Evolutionary conservation across 768 basidiomycete genomes (phyloP).

Genomic region (Cyathus striatus): DNA sequence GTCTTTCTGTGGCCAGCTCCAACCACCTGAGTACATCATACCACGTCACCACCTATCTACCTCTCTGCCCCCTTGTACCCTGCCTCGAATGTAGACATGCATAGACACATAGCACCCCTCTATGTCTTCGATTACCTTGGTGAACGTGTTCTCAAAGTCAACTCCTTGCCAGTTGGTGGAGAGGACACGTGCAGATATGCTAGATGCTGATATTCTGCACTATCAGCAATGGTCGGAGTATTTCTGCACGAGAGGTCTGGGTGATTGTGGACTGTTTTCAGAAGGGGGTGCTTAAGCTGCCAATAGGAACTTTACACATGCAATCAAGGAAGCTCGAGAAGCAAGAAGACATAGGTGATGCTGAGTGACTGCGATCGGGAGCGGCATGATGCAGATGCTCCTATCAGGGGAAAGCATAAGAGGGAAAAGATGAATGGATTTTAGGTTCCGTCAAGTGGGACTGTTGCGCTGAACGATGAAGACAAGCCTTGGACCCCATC

Average conservation of each 20-base stretch:
- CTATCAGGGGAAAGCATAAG: conserved; percentile 52
- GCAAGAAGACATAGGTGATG: conserved; percentile 58
- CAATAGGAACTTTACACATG: conserved; percentile 76
- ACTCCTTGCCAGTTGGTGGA: conserved; percentile 88
- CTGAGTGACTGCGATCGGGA: conserved; percentile 41
- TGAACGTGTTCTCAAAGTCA: conserved; percentile 78
- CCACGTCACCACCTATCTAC: too few relatives aligned
- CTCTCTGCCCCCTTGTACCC: conserved; percentile 3
- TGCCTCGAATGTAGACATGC: too few relatives aligned
- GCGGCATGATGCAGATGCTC: conserved; percentile 26
- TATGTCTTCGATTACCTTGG: conserved; percentile 92
- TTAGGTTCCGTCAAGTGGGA: conserved; percentile 69
- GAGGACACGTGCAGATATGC: conserved; percentile 69
- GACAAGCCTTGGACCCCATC: conserved; percentile 73
- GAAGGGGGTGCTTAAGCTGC: conserved; percentile 77
- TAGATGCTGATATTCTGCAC: conserved; percentile 73
- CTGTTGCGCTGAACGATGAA: conserved; percentile 37
- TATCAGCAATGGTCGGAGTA: conserved; percentile 80
- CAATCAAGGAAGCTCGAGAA: conserved; percentile 71
- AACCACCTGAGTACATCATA: too few relatives aligned
- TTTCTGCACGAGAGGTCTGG: conserved; percentile 86
- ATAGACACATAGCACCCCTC: too few relatives aligned
- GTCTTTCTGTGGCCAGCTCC: too few relatives aligned
- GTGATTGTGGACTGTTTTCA: conserved; percentile 85
- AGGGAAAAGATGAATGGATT: conserved; percentile 47